Base-by-base conservation (phyloP, 2,329 filamentous ascomycete genomes). In the Pseudogymnoascus sp. region DNA sequence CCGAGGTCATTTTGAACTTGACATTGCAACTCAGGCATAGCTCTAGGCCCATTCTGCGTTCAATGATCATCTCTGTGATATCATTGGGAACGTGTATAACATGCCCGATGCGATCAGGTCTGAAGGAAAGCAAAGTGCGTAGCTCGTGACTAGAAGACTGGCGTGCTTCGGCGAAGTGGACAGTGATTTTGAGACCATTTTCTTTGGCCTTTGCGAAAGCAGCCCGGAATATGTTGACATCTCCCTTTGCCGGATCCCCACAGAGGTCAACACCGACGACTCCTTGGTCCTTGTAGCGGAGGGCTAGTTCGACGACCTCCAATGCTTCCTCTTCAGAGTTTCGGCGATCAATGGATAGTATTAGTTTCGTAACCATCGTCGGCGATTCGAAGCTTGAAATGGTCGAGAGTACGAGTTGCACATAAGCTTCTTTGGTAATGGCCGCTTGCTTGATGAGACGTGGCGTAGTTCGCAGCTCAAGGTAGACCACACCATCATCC, bases 21-120 rank as follows among this genome's bases (percentile, higher is more conserved):
- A 94, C 88, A 67, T 94, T 94, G 71, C 89, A 92, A 65, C 85
- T 90, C 62, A 94, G 74, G 63, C 89, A 94, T 35, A 94, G 70
- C 72, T 94, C 89, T 10, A 94, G 71, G 2, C 86, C 88, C 26
- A 92, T 69, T 1, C 76, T 76, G 10, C 76, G 74, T 48, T 70
- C 66, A 9, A 74, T 41, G 61, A 86, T 88, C 65, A 82, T 77
- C 45, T 72, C 68, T 68, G 80, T 84, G n/a, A 85, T 74, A 23
- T 73, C 72, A 1, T 84, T 79, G 0, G 83, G 79, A 1, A 90
- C 84, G 70, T 90, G 83, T 59, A 92, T 90, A 8, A 91, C 88
- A 73, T 94, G 90, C 0, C 89, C 89, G 8, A 95, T 73, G 5
- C 90, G 75, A 61, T 84, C 79, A 0, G 89, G 90, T 45, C 72